Base-by-base conservation (phyloP, 106 monocot genomes). In the Ottelia alismoides region DNA sequence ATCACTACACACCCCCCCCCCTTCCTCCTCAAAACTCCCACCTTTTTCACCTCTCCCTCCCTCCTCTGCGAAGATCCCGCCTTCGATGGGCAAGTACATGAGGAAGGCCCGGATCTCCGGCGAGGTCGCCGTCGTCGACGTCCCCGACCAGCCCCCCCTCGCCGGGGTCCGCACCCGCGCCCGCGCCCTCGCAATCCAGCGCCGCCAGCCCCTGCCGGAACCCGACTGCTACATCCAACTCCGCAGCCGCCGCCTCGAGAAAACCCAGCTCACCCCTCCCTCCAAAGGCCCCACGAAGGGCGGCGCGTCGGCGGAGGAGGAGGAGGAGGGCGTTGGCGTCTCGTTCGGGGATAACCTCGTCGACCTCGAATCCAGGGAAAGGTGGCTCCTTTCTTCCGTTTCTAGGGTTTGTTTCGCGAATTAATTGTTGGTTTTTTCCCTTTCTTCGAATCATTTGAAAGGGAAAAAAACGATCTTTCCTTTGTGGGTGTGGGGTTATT, bases 91-190 rank as follows among this genome's bases (percentile, higher is more conserved):
- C 1, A 75, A 70, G 56, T 88, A 88, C 84, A 81, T 92, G 70
- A 78, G 73, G 56, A 86, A 92, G 73, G 65, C 65, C 10, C 88
- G 84, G 84, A 22, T 63, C 50, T 52, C 67, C 14, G 81, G 76
- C 1, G 84, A 94, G 70, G 75, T 87, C 10, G 70, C 76, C 19
- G 60, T 80, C 29, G 74, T 83, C 74, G 85, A 81, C 64, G 68
- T 72, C 52, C 28, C 74, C 9, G 49, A 24, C 47, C 80, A 75
- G 48, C 66, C 2, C 46, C 65, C 46, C 45, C 52, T 17, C 40
- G n/a, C n/a, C 60, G 93, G 93, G 10, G 93, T 93, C 19, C 69
- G 75, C 46, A 93, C 93, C 11, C 53, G 93, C 11, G 70, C 87
- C 27, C 71, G 67, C 16, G 83, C 93, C 51, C 80, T 88, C 1